Conservation (phyloP, 192 early-diverging fungal genomes). For the Chytriomyces sp. region DNA sequence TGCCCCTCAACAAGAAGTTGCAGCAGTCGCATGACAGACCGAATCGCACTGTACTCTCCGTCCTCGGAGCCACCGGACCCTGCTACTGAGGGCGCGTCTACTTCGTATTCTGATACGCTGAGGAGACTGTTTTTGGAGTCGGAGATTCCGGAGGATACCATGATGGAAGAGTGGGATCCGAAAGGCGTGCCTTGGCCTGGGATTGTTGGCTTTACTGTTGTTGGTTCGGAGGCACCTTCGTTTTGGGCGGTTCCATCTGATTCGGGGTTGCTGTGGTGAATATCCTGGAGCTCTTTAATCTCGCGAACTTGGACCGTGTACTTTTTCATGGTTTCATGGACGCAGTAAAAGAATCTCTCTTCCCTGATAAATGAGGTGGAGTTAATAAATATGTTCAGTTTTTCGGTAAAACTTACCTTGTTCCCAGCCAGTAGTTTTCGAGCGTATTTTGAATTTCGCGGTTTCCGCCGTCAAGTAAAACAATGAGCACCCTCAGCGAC, state of each 20-base stretch:
- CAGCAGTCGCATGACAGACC: conserved; percentile 41
- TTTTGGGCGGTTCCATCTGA: too few species aligned
- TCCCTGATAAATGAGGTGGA: conserved; percentile 33
- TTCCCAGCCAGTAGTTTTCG: conserved; percentile 40
- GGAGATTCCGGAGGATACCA: neutral
- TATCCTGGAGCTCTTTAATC: neutral
- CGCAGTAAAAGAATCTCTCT: conserved; percentile 47
- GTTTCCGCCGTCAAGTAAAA: conserved; percentile 46
- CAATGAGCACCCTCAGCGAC: conserved; percentile 36
- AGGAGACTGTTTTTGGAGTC: too few species aligned
- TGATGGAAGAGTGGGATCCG: neutral
- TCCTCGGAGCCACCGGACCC: conserved; percentile 37
- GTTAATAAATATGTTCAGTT: conserved; percentile 1
- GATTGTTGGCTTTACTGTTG: neutral
- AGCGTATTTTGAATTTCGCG: conserved; percentile 39
- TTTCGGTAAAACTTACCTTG: conserved; percentile 34
- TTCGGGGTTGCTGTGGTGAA: neutral
- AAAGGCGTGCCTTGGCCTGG: neutral
- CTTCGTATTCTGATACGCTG: conserved; percentile 1
- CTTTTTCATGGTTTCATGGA: conserved; percentile 42
- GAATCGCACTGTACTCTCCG: conserved; percentile 33
- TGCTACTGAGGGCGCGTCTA: conserved; percentile 22
- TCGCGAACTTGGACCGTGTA: conserved; percentile 31
- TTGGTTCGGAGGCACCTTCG: neutral
- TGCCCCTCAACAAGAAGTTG: conserved; percentile 49